These are phyloP conservation scores for Globomyces pollinis-pini DNA, from an alignment of 192 early-diverging fungal genomes.

Conservation along the genomic window DNA sequence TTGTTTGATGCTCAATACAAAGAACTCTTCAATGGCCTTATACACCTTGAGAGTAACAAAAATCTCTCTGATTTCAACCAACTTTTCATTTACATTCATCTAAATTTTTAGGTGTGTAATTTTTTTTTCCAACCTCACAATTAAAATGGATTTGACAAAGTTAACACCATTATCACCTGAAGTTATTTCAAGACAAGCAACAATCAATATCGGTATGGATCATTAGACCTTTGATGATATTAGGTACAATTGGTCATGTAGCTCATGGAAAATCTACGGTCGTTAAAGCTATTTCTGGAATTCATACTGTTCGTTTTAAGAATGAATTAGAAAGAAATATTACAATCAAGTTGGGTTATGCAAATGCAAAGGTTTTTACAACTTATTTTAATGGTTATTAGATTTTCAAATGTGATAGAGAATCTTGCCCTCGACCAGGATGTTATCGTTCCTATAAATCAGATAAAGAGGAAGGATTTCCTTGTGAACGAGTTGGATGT, in stretches of 20 bases:
- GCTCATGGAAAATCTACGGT: conserved; percentile 99
- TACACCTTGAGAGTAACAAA: too few species aligned
- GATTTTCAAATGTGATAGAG: conserved; percentile 96
- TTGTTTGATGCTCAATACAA: too few species aligned
- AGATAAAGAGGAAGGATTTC: conserved; percentile 74
- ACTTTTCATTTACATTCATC: too few species aligned
- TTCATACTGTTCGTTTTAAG: conserved; percentile 96
- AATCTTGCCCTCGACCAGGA: conserved; percentile 88
- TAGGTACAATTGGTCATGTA: conserved; percentile 98
- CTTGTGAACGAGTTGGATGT: conserved; percentile 82
- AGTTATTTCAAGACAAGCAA: conserved; percentile 96
- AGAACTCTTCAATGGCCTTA: too few species aligned
- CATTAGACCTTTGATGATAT: too few species aligned
- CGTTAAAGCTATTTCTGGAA: conserved; percentile 97
- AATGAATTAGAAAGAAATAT: conserved; percentile 98
- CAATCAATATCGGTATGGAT: conserved; percentile 92
- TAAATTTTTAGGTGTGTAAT: too few species aligned
- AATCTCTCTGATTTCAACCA: too few species aligned
- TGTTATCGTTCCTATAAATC: conserved; percentile 87
- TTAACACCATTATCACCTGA: conserved; percentile 82
- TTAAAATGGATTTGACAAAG: conserved; percentile 33
- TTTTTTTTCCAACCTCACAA: too few species aligned
- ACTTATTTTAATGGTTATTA: conserved; percentile 25
- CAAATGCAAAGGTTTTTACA: conserved; percentile 81
- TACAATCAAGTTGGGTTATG: conserved; percentile 99